Evolutionary conservation across 2,329 filamentous ascomycete species (phyloP), one percentile per base, ranked within the genome.

Genomic region (Arthrobotrys sphaeroides): DNA sequence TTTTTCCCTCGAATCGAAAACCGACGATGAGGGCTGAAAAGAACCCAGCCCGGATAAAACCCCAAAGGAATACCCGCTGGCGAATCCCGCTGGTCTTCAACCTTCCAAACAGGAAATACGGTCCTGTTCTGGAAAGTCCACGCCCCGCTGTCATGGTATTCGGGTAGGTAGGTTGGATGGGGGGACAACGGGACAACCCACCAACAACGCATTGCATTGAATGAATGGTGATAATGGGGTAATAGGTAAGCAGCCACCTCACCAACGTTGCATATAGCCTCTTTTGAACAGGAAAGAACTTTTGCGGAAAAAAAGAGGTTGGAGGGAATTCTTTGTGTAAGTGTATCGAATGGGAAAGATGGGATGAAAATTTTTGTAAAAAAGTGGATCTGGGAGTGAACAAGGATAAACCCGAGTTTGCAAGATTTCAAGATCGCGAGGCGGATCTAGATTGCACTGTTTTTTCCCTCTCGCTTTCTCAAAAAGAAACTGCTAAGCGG

Each of bases 31-130:
- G n/a, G n/a, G n/a, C n/a, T n/a, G 16, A 7, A n/a, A 51, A 67
- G 22, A 12, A 28, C 24, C 42, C 59, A 45, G 38, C 59, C 47
- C 66, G 69, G 69, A 67, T 74, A 67, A 67, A 67, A 18, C 12
- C 36, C 31, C 18, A 9, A 24, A 13, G 16, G 7, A 53, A 53
- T 26, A 31, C 47, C 7, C n/a, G n/a, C 26, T 53, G 40, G 49
- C 42, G 33, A 36, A 62, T 49, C 42, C 68, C 55, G 28, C 62
- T 26, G 47, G 31, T 53, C 62, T 61, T 64, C 53, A 53, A 68
- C 70, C 70, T 74, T 74, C 70, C 70, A 59, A 59, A 68, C 51
- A 59, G 70, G 70, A 74, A 74, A 62, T 49, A n/a, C 38, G 55
- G 60, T 51, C 62, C 61, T 64, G 18, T 64, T 74, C 47, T 51